Evolutionary conservation across 163 green algal species (phyloP).

Genomic region (Scenedesmus sp.): DNA sequence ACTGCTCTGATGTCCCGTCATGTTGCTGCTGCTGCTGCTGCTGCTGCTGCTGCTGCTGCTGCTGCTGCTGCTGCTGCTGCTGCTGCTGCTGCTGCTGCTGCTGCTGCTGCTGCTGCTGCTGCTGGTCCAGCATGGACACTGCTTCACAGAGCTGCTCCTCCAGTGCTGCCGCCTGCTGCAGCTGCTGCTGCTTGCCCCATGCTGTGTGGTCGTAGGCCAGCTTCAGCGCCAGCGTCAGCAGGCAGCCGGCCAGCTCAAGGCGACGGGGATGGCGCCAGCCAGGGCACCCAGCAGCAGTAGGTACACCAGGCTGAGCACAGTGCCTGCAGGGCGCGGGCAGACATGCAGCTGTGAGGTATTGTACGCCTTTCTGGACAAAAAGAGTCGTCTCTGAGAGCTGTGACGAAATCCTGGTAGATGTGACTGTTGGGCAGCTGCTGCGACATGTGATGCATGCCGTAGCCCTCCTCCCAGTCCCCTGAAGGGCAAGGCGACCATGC

Average conservation of each 20-base stretch:
- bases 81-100: background rate
- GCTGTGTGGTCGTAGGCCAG: conserved; percentile 25
- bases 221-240: conserved; percentile 26
- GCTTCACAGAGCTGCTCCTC: background rate
- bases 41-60: too few relatives aligned
- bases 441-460: too few relatives aligned
- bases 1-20: background rate
- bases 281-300: conserved; percentile 20
- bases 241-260: conserved; percentile 19
- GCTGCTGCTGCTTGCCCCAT: conserved; percentile 20
- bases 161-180: background rate
- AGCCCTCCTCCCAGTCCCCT: too few relatives aligned
- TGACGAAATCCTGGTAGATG: too few relatives aligned
- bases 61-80: too few relatives aligned
- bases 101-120: background rate
- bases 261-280: conserved; percentile 25
- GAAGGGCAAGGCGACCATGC: too few relatives aligned
- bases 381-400: too few relatives aligned
- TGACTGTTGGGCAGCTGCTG: too few relatives aligned
- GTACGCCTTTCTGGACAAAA: too few relatives aligned
- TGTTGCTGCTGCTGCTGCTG: too few relatives aligned
- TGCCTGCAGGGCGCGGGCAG: background rate
- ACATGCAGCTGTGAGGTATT: too few relatives aligned
- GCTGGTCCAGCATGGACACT: background rate
- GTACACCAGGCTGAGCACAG: conserved; percentile 20